phyloP scores from a whole-genome alignment of 2,329 filamentous ascomycete genomes.

The Stylonectria norvegica region DNA sequence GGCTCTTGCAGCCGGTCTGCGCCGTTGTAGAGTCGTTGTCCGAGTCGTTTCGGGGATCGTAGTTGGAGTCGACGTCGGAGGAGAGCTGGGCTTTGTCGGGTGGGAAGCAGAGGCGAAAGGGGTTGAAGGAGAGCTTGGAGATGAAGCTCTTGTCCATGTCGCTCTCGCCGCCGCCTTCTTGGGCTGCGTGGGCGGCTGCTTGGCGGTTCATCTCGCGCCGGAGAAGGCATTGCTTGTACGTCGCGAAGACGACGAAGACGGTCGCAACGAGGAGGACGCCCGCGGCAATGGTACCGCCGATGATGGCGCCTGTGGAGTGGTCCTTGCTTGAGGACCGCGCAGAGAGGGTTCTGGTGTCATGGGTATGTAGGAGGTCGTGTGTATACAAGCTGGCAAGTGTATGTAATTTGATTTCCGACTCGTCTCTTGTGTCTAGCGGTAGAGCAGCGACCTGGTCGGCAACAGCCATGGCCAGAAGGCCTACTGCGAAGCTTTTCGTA shows the following conservation, averaged over 20 bases:
- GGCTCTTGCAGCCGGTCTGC: no score
- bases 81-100: no score
- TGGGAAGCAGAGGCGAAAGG: no score
- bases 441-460: no score
- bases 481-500: conserved; percentile 4
- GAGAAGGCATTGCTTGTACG: conserved; percentile 12
- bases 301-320: conserved; percentile 13
- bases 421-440: no score
- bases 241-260: conserved; percentile 17
- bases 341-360: not conserved
- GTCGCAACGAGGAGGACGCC: conserved; percentile 15
- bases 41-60: no score
- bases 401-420: conserved; percentile 6
- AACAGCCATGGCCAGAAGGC: conserved; percentile 7
- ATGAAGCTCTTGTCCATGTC: not conserved
- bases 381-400: conserved; percentile 1
- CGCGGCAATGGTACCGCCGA: conserved; percentile 17
- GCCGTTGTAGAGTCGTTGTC: no score
- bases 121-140: no score
- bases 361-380: not conserved
- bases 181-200: not conserved
- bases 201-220: not conserved
- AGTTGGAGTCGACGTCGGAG: no score
- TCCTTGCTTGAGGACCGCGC: conserved; percentile 1
- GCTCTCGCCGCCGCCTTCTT: not conserved